Percentiles rank a stretch among this genome's conserved stretches.
These are phyloP conservation scores for Blastobotrys arbuscula DNA, from an alignment of 1,139 yeast species.

Conservation along the genomic window DNA sequence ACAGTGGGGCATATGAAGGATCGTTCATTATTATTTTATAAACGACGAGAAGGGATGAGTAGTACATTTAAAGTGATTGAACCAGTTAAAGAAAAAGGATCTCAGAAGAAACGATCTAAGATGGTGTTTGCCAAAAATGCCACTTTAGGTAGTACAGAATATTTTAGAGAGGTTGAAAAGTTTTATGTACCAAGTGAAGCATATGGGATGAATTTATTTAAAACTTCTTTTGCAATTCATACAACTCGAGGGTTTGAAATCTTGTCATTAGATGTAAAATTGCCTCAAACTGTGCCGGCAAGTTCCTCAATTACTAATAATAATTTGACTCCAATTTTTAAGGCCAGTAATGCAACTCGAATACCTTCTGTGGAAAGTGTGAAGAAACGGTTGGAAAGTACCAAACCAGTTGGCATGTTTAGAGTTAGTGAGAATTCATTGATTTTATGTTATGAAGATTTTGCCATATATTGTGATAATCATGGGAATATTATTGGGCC, in stretches of 20 bases:
- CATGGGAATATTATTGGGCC: slow-evolving; percentile 57
- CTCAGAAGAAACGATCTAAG: slow-evolving; percentile 32
- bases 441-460: slow-evolving; percentile 63
- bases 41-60: slow-evolving; percentile 29
- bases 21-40: slow-evolving; percentile 49
- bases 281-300: slow-evolving; percentile 53
- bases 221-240: slow-evolving; percentile 52
- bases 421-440: slow-evolving; percentile 52
- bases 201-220: slow-evolving; percentile 36
- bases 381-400: slow-evolving; percentile 24
- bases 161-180: slow-evolving; percentile 35
- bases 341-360: slow-evolving; percentile 6
- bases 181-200: slow-evolving; percentile 32
- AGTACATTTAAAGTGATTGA: slow-evolving; percentile 36
- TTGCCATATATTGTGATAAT: slow-evolving; percentile 65
- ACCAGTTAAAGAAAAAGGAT: slow-evolving; percentile 45
- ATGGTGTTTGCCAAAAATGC: slow-evolving; percentile 23
- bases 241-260: slow-evolving; percentile 66
- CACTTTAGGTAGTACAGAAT: slow-evolving; percentile 31
- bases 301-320: slow-evolving; percentile 27
- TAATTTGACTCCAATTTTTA: slow-evolving; percentile 16
- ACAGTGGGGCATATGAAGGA: slow-evolving; percentile 57
- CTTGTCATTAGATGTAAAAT: slow-evolving; percentile 53
- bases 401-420: slow-evolving; percentile 58
- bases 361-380: slow-evolving; percentile 20